Conservation (phyloP, 257 asterid genomes). For the Plectranthus barbatus region DNA sequence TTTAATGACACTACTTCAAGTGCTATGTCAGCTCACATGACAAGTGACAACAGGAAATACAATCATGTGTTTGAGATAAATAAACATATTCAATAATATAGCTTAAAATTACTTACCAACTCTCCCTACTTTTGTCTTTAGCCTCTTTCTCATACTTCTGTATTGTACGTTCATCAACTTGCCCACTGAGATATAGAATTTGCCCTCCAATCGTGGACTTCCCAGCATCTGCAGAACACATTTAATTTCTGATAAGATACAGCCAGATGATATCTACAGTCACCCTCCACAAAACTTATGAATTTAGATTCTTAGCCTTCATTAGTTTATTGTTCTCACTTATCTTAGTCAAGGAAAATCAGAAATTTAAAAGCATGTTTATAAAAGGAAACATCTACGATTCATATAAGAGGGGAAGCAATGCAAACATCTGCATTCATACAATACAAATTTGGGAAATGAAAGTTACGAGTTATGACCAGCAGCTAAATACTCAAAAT, state of each 20-base stretch:
- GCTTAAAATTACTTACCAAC: conserved; percentile 61
- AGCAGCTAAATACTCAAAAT: too few species aligned
- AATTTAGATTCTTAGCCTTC: background rate
- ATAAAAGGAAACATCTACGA: background rate
- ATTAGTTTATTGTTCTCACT: background rate
- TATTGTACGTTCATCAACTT: conserved; percentile 94
- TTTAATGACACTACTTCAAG: background rate
- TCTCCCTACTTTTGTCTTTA: conserved; percentile 91
- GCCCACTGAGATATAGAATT: conserved; percentile 84
- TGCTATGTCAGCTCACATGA: background rate
- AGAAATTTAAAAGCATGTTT: background rate
- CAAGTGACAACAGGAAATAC: background rate
- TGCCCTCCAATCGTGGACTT: conserved; percentile 97
- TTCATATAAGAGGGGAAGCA: background rate
- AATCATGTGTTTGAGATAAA: background rate
- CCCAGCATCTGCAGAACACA: conserved; percentile 76
- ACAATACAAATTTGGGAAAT: background rate
- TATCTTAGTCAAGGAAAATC: background rate
- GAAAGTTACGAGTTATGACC: background rate
- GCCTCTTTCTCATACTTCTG: conserved; percentile 99
- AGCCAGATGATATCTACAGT: too few species aligned
- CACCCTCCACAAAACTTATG: too few species aligned
- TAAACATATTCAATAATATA: background rate
- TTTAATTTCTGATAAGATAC: background rate
- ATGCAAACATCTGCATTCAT: background rate